phyloP scores from a whole-genome alignment of 768 basidiomycete species.

The Brasilioporus rufonigricans region DNA sequence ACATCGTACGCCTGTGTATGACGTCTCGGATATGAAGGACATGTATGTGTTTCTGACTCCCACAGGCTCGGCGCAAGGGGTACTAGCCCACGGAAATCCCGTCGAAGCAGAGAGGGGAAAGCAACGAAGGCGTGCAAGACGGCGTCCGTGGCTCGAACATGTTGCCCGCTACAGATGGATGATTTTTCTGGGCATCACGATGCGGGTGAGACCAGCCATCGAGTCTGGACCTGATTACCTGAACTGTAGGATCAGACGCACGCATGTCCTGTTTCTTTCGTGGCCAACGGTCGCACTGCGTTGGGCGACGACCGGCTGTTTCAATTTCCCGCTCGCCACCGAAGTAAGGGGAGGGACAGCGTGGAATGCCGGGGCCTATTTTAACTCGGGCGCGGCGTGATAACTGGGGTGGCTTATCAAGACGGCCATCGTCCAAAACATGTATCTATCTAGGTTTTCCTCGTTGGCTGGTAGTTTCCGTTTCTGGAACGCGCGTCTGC shows the following conservation, averaged over 20 bases:
- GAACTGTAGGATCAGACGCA: background rate
- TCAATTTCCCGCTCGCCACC: slow-evolving; percentile 2
- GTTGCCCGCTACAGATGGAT: background rate
- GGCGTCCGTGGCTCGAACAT: background rate
- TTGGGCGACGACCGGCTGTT: background rate
- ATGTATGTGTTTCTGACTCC: background rate
- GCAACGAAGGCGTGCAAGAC: background rate
- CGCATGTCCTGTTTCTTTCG: background rate
- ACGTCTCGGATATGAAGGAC: background rate
- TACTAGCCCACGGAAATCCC: background rate
- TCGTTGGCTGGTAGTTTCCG: background rate
- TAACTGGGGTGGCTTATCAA: slow-evolving; percentile 4
- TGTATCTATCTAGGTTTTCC: background rate
- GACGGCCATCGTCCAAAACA: no score
- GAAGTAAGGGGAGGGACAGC: background rate
- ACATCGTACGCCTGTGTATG: background rate
- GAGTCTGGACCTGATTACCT: background rate
- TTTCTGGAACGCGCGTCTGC: background rate
- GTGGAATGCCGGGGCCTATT: background rate
- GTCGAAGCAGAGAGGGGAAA: background rate
- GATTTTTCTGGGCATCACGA: background rate
- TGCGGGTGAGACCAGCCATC: background rate
- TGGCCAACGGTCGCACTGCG: background rate
- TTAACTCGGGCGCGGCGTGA: background rate
- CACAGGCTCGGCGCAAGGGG: background rate